These are phyloP conservation scores for Penicillium desertorum DNA, from an alignment of 495 filamentous ascomycete species.

Conservation along the genomic window DNA sequence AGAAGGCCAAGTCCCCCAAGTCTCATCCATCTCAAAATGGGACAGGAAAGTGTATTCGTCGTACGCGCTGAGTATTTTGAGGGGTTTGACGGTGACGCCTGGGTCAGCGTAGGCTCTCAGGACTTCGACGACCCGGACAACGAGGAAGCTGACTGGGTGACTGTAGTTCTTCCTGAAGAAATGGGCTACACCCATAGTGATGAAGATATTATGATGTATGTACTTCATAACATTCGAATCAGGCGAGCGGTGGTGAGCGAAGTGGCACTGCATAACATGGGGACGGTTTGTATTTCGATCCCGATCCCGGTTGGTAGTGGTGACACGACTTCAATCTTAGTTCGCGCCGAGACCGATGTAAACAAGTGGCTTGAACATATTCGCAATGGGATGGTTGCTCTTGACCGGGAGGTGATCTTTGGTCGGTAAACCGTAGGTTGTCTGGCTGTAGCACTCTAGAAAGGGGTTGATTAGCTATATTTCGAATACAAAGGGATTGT, in stretches of 20 bases:
- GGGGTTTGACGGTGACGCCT: neutral
- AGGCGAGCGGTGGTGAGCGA: neutral
- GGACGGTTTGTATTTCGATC: neutral
- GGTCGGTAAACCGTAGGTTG: neutral
- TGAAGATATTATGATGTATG: neutral
- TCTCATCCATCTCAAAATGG: neutral
- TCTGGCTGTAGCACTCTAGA: neutral
- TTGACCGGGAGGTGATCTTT: neutral
- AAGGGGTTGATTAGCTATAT: too few relatives aligned
- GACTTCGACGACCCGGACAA: neutral
- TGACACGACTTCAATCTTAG: neutral
- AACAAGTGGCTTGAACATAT: neutral
- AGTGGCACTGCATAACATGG: neutral
- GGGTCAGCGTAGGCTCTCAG: neutral
- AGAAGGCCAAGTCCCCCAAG: neutral
- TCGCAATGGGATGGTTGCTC: neutral
- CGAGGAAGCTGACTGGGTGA: constrained; percentile 1
- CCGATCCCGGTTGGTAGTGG: neutral
- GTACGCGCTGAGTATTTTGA: neutral
- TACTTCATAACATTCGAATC: neutral
- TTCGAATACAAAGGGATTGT: neutral
- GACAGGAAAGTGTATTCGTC: neutral
- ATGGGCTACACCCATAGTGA: neutral
- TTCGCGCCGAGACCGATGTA: neutral
- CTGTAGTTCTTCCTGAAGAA: neutral